Conservation (phyloP, 805 yeast species). For the Jamesozyma gamospora region DNA sequence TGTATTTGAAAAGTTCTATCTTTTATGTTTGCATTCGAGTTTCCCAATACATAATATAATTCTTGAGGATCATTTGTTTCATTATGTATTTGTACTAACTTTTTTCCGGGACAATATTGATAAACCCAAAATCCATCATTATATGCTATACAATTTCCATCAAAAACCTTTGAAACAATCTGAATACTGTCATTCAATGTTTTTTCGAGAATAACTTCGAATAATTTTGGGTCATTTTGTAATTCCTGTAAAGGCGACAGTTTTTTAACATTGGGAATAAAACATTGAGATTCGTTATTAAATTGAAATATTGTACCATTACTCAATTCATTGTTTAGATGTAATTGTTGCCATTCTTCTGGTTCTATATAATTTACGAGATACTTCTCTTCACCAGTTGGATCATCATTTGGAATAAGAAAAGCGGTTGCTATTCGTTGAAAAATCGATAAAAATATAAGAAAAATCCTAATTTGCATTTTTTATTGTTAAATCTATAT, state of each 20-base stretch:
- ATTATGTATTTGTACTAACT: slow-evolving; percentile 40
- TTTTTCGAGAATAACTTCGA: slow-evolving; percentile 9
- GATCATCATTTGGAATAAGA: slow-evolving; percentile 16
- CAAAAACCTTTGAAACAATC: slow-evolving; percentile 9
- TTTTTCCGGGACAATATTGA: slow-evolving; percentile 40
- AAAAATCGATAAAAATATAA: neutral
- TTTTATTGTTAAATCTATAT: too few species aligned
- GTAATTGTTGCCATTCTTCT: slow-evolving; percentile 11
- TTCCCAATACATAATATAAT: slow-evolving; percentile 15
- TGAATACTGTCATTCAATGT: slow-evolving; percentile 14
- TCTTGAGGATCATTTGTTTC: slow-evolving; percentile 1
- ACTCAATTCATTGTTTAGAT: slow-evolving; percentile 5
- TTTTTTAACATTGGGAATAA: slow-evolving; percentile 8
- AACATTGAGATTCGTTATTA: slow-evolving; percentile 17
- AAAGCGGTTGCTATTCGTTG: slow-evolving; percentile 4
- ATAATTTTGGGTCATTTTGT: slow-evolving; percentile 7
- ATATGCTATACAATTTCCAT: slow-evolving; percentile 19
- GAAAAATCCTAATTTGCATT: too few species aligned
- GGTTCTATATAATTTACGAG: slow-evolving; percentile 13
- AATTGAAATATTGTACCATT: slow-evolving; percentile 12
- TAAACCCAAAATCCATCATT: slow-evolving; percentile 45
- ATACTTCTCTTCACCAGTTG: slow-evolving; percentile 12
- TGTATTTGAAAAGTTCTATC: slow-evolving; percentile 23
- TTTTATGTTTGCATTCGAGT: slow-evolving; percentile 15
- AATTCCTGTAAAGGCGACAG: slow-evolving; percentile 4